Percentiles rank a stretch among this genome's conserved stretches.
Evolutionary conservation across 1,139 yeast genomes (phyloP).

Genomic region (Candida glucosophila): DNA sequence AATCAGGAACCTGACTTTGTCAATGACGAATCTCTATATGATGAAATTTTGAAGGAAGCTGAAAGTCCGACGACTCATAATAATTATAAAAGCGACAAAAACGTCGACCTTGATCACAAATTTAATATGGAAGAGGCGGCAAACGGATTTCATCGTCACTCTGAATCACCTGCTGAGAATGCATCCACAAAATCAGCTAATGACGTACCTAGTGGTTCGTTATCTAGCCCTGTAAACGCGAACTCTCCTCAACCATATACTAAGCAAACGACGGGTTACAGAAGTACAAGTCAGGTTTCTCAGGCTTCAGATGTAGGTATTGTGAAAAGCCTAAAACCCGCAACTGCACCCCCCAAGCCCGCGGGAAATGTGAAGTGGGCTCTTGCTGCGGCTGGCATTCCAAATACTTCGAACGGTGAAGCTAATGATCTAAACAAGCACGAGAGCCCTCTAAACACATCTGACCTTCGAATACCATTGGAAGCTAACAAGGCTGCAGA

Average conservation of each 20-base stretch:
- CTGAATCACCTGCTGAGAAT: too few relatives aligned
- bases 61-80: slow-evolving; percentile 5
- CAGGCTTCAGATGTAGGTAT: too few relatives aligned
- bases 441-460: too few relatives aligned
- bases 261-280: not conserved
- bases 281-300: too few relatives aligned
- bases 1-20: slow-evolving; percentile 33
- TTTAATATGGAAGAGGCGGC: slow-evolving; percentile 2
- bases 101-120: slow-evolving; percentile 1
- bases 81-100: slow-evolving; percentile 2
- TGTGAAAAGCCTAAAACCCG: slow-evolving; percentile 53
- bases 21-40: slow-evolving; percentile 34
- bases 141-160: too few relatives aligned
- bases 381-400: slow-evolving; percentile 51
- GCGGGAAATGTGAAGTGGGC: slow-evolving; percentile 64
- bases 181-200: too few relatives aligned
- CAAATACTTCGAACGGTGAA: slow-evolving; percentile 6
- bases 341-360: slow-evolving; percentile 58
- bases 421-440: slow-evolving; percentile 2
- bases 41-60: slow-evolving; percentile 30
- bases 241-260: slow-evolving; percentile 1
- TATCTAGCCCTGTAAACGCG: not conserved
- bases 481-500: too few relatives aligned
- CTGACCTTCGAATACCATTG: too few relatives aligned
- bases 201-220: slow-evolving; percentile 1